Evolutionary conservation across 140 eudicot genomes (phyloP).

Genomic region (Bidens hawaiensis): DNA sequence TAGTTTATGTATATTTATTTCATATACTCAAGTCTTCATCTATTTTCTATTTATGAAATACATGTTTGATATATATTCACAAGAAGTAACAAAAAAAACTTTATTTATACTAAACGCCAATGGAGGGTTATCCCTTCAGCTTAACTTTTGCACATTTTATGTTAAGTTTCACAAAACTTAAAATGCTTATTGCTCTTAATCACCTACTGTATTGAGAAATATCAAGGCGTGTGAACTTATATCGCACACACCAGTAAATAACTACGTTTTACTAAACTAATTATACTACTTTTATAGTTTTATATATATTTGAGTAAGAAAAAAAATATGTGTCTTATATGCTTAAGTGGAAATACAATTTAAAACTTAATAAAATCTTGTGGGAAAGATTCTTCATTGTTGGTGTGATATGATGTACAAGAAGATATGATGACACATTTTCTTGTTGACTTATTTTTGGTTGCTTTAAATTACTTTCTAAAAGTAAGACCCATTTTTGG

Average conservation of each 20-base stretch:
- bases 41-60: too few species aligned
- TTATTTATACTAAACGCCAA: not conserved
- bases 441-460: slow-evolving; percentile 18
- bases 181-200: too few species aligned
- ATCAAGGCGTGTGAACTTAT: not conserved
- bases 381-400: slow-evolving; percentile 23
- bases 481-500: slow-evolving; percentile 22
- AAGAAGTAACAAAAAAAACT: not conserved
- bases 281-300: too few species aligned
- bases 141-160: not conserved
- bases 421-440: slow-evolving; percentile 19
- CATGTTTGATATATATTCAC: too few species aligned
- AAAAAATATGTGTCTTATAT: not conserved
- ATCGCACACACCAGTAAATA: not conserved
- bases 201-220: not conserved
- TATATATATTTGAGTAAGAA: not conserved
- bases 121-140: too few species aligned
- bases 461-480: slow-evolving; percentile 23
- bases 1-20: too few species aligned
- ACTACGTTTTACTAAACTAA: too few species aligned
- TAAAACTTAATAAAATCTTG: slow-evolving; percentile 28
- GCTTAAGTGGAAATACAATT: slow-evolving; percentile 27
- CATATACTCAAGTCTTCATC: not conserved
- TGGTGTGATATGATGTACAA: slow-evolving; percentile 26
- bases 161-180: not conserved